Evolutionary conservation across 2,329 filamentous ascomycete genomes (phyloP).

Genomic region (Penicillium olsonii): DNA sequence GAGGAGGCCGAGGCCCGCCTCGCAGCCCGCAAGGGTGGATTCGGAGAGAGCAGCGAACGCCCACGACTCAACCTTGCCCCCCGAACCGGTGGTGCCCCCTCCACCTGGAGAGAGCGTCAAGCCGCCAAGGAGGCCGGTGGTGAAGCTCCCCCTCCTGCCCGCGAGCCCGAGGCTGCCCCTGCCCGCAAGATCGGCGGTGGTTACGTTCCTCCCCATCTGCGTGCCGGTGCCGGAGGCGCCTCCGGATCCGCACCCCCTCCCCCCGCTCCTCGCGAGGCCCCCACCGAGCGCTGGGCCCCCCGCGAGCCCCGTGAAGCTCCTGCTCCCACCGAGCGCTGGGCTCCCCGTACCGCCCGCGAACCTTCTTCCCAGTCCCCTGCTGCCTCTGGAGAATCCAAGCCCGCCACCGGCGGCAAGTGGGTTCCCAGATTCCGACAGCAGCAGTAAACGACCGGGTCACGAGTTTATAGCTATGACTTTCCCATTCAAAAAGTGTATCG

Average conservation of each 20-base stretch:
- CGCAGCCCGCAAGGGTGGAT: slow-evolving; percentile 61
- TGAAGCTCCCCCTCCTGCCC: slow-evolving; percentile 25
- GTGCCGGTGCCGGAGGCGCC: slow-evolving; percentile 30
- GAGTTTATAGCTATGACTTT: slow-evolving; percentile 21
- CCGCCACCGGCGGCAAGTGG: slow-evolving; percentile 32
- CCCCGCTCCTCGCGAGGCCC: slow-evolving; percentile 31
- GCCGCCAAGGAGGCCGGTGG: slow-evolving; percentile 50
- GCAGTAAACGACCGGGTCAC: slow-evolving; percentile 28
- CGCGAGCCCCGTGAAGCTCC: slow-evolving; percentile 13
- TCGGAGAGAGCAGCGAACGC: slow-evolving; percentile 53
- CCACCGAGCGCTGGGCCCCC: slow-evolving; percentile 35
- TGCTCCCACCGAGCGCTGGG: slow-evolving; percentile 34
- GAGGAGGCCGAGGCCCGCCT: slow-evolving; percentile 82
- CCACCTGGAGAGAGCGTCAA: slow-evolving; percentile 63
- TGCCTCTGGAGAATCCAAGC: slow-evolving; percentile 32
- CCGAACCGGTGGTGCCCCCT: slow-evolving; percentile 43
- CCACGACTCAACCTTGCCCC: slow-evolving; percentile 59
- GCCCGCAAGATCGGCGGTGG: slow-evolving; percentile 36
- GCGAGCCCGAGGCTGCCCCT: slow-evolving; percentile 30
- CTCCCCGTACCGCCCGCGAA: slow-evolving; percentile 35
- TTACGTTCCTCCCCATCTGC: slow-evolving; percentile 45
- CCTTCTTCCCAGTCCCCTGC: slow-evolving; percentile 28
- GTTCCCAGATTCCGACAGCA: slow-evolving; percentile 42
- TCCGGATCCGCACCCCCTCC: slow-evolving; percentile 31
- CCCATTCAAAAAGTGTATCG: slow-evolving; percentile 29